Base-by-base conservation (phyloP, 441 rosid genomes). In the Gossypium davidsonii region DNA sequence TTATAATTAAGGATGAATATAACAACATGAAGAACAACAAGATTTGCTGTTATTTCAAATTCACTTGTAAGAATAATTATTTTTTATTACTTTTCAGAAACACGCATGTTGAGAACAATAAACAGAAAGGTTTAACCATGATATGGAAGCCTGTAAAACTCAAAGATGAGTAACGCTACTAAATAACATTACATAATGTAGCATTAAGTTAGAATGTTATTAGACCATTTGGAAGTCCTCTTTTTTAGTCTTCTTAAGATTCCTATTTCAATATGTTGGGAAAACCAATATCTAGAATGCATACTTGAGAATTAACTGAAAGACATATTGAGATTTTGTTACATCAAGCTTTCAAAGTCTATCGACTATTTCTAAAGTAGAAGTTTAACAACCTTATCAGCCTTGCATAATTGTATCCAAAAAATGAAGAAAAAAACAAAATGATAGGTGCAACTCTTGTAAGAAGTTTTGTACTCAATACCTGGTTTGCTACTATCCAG, bases 401-500 rank as follows among this genome's bases (percentile, higher is more conserved):
- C 42, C 49, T 57, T 7, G 21, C 48, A 39, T 12, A 1, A 20
- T 64, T 64, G 28, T 11, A 64, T 42, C 34, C 52, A 20, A n/a
- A 66, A 46, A 46, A 26, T 15, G 52, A 39, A 65, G 37, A 3
- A 60, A 60, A 31, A 66, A 57, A 48, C 51, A 12, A 60, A 34
- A 71, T 37, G 8, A 73, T 26, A 25, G 46, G 28, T 70, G 39
- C 26, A 42, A 59, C 8, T 72, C 49, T n/a, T 39, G 11, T 66
- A 70, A 63, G 15, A 53, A 46, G 52, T 60, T 70, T 44, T 46
- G 59, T 34, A 71, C 73, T 52, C 20, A 71, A 5, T 81, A 94
- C 98, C 99, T 91, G 97, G 66, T 87, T 89, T 67, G 59, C 80
- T 67, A 83, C 78, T 44, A 85, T 85, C 99, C 97, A 94, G 71